Percentiles rank a stretch among this genome's conserved stretches.
Evolutionary conservation across 495 filamentous ascomycete species (phyloP).

Genomic region (Daldinia loculata): DNA sequence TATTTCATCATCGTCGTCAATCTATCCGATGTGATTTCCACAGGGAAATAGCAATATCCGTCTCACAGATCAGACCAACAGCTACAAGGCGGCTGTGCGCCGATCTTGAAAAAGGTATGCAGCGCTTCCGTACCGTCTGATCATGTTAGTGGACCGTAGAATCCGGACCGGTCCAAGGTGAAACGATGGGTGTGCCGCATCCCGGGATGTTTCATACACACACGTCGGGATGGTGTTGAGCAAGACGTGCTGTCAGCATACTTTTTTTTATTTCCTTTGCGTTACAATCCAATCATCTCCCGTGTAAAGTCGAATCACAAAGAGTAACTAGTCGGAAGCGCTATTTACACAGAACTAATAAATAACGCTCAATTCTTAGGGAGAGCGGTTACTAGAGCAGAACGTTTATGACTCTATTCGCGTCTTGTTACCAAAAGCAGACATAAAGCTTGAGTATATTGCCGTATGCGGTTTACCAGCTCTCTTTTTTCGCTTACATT

Average conservation of each 20-base stretch:
- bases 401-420: neutral
- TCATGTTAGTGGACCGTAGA: constrained; percentile 34
- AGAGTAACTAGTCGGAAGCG: neutral
- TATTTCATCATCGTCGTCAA: constrained; percentile 17
- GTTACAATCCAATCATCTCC: constrained; percentile 9
- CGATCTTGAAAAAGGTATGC: constrained; percentile 28
- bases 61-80: constrained; percentile 36
- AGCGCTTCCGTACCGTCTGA: constrained; percentile 42
- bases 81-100: constrained; percentile 20
- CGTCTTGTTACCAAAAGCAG: constrained; percentile 3
- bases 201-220: constrained; percentile 40
- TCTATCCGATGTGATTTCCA: constrained; percentile 35
- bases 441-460: neutral
- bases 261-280: constrained; percentile 10
- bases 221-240: constrained; percentile 10
- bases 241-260: neutral
- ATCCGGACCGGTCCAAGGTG: constrained; percentile 38
- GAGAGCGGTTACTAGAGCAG: neutral
- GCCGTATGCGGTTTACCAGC: neutral
- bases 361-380: too few relatives aligned
- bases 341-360: neutral
- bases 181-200: constrained; percentile 41
- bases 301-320: neutral
- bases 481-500: constrained; percentile 21
- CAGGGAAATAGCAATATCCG: constrained; percentile 19